phyloP scores from a whole-genome alignment of 192 early-diverging fungal species.

The Coemansia sp. region DNA sequence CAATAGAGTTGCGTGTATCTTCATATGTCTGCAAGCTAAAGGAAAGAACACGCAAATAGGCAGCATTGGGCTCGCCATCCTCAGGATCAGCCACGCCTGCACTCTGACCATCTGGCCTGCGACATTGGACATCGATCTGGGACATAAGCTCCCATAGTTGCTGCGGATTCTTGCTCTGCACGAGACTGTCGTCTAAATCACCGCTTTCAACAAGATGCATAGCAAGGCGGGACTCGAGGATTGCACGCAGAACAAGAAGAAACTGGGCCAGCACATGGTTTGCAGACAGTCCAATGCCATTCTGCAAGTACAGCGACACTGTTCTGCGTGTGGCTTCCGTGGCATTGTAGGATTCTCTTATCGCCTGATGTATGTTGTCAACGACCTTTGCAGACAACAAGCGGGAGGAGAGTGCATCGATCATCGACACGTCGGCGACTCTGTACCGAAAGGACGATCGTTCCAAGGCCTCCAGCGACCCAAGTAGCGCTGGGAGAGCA shows the following conservation, averaged over 20 bases:
- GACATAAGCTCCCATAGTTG: slow-evolving; percentile 44
- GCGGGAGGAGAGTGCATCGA: slow-evolving; percentile 22
- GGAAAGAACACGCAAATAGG: slow-evolving; percentile 35
- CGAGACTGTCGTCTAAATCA: slow-evolving; percentile 9
- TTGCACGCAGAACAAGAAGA: slow-evolving; percentile 34
- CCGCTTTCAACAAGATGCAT: slow-evolving; percentile 25
- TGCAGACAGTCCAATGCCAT: slow-evolving; percentile 25
- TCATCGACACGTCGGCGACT: slow-evolving; percentile 23
- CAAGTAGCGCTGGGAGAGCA: slow-evolving; percentile 33
- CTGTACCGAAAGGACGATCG: slow-evolving; percentile 29
- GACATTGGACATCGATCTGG: slow-evolving; percentile 11
- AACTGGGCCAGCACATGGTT: slow-evolving; percentile 36
- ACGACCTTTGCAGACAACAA: slow-evolving; percentile 13
- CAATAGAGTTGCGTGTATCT: slow-evolving; percentile 11
- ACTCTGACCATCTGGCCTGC: slow-evolving; percentile 7
- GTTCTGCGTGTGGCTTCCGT: slow-evolving; percentile 16
- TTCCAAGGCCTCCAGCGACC: slow-evolving; percentile 39
- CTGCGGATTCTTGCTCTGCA: slow-evolving; percentile 25
- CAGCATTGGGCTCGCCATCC: neutral
- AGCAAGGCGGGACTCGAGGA: slow-evolving; percentile 48
- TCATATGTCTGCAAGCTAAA: slow-evolving; percentile 30
- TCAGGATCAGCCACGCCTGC: neutral
- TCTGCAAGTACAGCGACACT: slow-evolving; percentile 30
- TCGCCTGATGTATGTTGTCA: slow-evolving; percentile 20
- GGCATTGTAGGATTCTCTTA: slow-evolving; percentile 12